Conservation (phyloP, 164 flowering plant species). For the Vitis cinerea region DNA sequence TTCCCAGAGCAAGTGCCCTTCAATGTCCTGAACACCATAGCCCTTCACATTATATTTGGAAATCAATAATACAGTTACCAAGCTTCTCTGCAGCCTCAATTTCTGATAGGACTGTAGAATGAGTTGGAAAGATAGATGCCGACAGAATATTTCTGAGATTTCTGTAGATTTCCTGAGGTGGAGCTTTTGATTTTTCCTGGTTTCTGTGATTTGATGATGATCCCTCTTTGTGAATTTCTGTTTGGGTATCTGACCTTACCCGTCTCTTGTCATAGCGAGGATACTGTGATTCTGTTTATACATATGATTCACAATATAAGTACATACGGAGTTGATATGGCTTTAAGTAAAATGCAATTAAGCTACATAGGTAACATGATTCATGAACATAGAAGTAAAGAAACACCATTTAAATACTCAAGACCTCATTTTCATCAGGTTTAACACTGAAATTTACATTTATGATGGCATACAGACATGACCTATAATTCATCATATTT, state of each 20-base stretch:
- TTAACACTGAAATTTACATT: too few relatives aligned
- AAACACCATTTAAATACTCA: too few relatives aligned
- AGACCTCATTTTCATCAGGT: too few relatives aligned
- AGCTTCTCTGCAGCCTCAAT: constrained; percentile 61
- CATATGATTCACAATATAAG: neutral
- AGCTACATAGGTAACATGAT: too few relatives aligned
- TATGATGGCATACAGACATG: too few relatives aligned
- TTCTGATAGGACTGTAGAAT: constrained; percentile 29
- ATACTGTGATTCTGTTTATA: constrained; percentile 15
- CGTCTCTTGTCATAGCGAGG: constrained; percentile 6
- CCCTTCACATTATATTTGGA: constrained; percentile 45
- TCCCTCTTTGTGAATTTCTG: constrained; percentile 11
- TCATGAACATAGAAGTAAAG: too few relatives aligned
- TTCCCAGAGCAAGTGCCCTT: neutral
- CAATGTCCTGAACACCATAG: neutral
- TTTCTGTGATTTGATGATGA: constrained; percentile 9
- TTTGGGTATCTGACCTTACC: constrained; percentile 14
- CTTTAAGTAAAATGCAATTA: too few relatives aligned
- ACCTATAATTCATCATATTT: too few relatives aligned
- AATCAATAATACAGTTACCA: constrained; percentile 57
- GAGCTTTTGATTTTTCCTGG: constrained; percentile 6
- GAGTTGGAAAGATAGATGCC: constrained; percentile 16
- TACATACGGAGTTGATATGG: neutral
- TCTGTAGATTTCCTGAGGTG: constrained; percentile 24
- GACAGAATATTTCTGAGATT: constrained; percentile 35